These are phyloP conservation scores for Yueomyces sp. DNA, from an alignment of 805 yeast species.

Conservation along the genomic window DNA sequence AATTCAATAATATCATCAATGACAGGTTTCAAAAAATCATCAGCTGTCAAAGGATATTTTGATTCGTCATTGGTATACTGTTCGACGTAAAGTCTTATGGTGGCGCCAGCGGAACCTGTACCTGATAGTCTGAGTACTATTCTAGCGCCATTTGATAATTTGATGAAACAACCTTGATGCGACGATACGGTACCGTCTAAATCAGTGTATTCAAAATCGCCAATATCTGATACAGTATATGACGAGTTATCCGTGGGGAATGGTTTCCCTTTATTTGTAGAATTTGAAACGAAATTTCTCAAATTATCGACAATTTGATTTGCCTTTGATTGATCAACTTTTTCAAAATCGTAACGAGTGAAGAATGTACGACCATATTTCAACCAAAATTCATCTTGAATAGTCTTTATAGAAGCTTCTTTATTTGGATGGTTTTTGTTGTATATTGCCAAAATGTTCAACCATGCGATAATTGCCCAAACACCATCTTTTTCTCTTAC, in stretches of 20 bases:
- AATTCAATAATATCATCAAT: slow-evolving; percentile 51
- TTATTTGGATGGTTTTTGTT: slow-evolving; percentile 43
- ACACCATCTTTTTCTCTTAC: slow-evolving; percentile 96
- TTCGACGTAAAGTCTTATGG: slow-evolving; percentile 86
- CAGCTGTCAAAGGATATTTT: slow-evolving; percentile 40
- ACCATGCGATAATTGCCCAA: slow-evolving; percentile 98
- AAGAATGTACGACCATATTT: slow-evolving; percentile 93
- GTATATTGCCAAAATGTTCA: slow-evolving; percentile 83
- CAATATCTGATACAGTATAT: slow-evolving; percentile 57
- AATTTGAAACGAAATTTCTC: slow-evolving; percentile 25
- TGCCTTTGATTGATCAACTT: slow-evolving; percentile 68
- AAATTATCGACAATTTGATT: slow-evolving; percentile 46
- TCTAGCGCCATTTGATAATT: slow-evolving; percentile 71
- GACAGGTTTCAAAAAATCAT: slow-evolving; percentile 53
- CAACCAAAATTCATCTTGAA: slow-evolving; percentile 79
- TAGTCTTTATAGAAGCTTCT: slow-evolving; percentile 58
- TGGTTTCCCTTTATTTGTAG: slow-evolving; percentile 36
- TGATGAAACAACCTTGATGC: slow-evolving; percentile 83
- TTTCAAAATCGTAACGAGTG: slow-evolving; percentile 93
- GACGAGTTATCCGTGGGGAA: slow-evolving; percentile 30
- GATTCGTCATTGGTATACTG: slow-evolving; percentile 54
- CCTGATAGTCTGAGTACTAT: slow-evolving; percentile 87
- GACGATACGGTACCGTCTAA: slow-evolving; percentile 82
- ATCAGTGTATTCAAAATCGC: slow-evolving; percentile 86
- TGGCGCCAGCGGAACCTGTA: slow-evolving; percentile 96